phyloP scores from a whole-genome alignment of 1,139 yeast genomes.

The Pichia sp. region DNA sequence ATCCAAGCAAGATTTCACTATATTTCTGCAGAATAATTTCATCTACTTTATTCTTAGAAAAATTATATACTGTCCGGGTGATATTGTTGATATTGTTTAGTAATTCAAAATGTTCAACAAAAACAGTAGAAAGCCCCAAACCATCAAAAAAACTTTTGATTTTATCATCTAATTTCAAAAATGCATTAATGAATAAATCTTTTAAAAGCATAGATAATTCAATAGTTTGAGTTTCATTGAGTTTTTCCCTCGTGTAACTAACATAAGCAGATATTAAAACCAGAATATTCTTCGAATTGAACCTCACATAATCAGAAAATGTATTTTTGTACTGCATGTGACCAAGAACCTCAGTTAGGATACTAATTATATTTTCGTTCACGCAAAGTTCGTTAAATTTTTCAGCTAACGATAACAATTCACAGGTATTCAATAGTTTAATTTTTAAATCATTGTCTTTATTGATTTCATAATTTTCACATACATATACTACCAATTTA shows the following conservation, averaged over 20 bases:
- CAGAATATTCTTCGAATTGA: constrained; percentile 2
- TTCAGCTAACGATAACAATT: constrained; percentile 49
- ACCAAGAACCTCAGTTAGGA: constrained; percentile 5
- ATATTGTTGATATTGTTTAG: constrained; percentile 20
- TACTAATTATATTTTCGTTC: constrained; percentile 1
- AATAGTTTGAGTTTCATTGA: constrained; percentile 6
- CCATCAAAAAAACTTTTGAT: constrained; percentile 17
- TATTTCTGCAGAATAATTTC: constrained; percentile 2
- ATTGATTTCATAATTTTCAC: constrained; percentile 36
- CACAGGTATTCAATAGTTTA: constrained; percentile 43
- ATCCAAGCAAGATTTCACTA: constrained; percentile 16
- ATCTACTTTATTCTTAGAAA: constrained; percentile 1
- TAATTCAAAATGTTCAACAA: constrained; percentile 16
- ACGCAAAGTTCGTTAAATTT: constrained; percentile 13
- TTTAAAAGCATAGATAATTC: constrained; percentile 12
- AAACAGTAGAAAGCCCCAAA: constrained; percentile 20
- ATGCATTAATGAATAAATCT: constrained; percentile 19
- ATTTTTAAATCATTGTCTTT: constrained; percentile 28
- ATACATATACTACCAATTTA: constrained; percentile 42
- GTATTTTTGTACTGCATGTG: neutral
- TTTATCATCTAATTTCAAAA: constrained; percentile 21
- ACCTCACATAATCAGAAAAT: constrained; percentile 2
- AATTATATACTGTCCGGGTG: constrained; percentile 14
- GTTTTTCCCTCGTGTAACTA: neutral
- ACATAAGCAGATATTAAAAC: constrained; percentile 8